Base-by-base conservation (phyloP, 2,329 filamentous ascomycete species). In the Metarhizium anisopliae region DNA sequence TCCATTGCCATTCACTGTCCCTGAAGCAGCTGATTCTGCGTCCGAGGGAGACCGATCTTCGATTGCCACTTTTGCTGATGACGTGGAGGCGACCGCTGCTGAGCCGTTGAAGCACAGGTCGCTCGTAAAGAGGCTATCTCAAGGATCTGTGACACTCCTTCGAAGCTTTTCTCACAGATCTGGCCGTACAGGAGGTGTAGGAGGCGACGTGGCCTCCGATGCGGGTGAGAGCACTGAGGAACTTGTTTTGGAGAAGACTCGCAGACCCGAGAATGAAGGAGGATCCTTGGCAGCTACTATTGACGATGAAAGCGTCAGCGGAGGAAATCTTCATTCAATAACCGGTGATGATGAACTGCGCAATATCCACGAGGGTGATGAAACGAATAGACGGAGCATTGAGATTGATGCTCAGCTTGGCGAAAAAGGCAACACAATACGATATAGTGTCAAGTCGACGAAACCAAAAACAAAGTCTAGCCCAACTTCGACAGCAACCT, bases 21-120 rank as follows among this genome's bases (percentile, higher is more conserved):
- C 83, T 0, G 68, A 69, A 20, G 70, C 74, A 13, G 70, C 74
- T 2, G 71, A 76, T 4, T 66, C 71, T 29, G 43, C 59, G 13
- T 64, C 66, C 2, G 73, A 79, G 6, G 75, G 77, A 16, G 77
- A 79, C 20, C 72, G 77, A 32, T 90, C 86, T 2, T 89, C 88
- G 2, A 76, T 89, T 20, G 89, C 86, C 3, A 87, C 87, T 0
- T 79, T 86, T 63, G 85, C 86, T 16, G 85, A 87, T 56, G 78
- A 84, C 32, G 77, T 77, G 11, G 77, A 78, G n/a, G 64, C 69
- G 25, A 53, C 54, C 54, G 47, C 66, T 59, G 50, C 61, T 55
- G 51, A 60, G 49, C 56, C 66, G 53, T 68, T 70, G 25, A 56
- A 54, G 25, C 42, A 38, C 42, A 63, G 65, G 14, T 76, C 77